Evolutionary conservation across 1,139 yeast genomes (phyloP), one percentile per base, ranked within the genome.

Genomic region (Candida buenavistaensis): DNA sequence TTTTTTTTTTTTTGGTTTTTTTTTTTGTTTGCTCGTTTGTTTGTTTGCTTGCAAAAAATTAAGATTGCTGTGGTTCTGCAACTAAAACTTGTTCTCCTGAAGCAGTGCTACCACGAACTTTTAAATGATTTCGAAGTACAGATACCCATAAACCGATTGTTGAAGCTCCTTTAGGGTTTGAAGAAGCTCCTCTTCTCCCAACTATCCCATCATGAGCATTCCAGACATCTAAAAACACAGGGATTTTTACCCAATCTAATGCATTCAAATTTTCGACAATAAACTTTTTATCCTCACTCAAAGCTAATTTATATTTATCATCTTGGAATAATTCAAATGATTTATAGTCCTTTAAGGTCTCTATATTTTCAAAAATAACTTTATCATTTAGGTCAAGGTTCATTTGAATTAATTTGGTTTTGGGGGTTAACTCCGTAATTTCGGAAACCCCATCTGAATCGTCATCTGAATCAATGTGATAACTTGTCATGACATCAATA

Each of bases 201-300:
- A 82, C 80, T 27, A 83, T 78, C 0, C 82, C 82, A 47, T 80
- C 88, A 50, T 84, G 94, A 0, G 92, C 78, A 54, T 83, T 83
- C 56, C 82, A 66, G 11, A 80, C 73, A 45, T 80, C 83, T 28
- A 82, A 64, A 47, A 75, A 79, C 2, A 79, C 78, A 0, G 89
- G 82, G 11, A 82, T 64, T 48, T 82, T 81, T 33, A 74, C 62
- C 89, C 90, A 82, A n/a, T 68, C 62, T 9, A 83, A 48, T 17
- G 57, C 46, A 48, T 80, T 79, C 50, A 84, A 61, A 43, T 76
- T 74, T 2, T 64, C 51, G 23, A 74, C 54, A 20, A 82, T 81
- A 12, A 45, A 50, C 26, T 41, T 40, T 40, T 80, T 63, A 2
- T 64, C 65, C 0, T 57, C 50, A 35, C 66, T 72, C 32, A 82